Evolutionary conservation across 2,329 filamentous ascomycete genomes (phyloP), one percentile per base, ranked within the genome.

Genomic region (Paecilomyces sp.): DNA sequence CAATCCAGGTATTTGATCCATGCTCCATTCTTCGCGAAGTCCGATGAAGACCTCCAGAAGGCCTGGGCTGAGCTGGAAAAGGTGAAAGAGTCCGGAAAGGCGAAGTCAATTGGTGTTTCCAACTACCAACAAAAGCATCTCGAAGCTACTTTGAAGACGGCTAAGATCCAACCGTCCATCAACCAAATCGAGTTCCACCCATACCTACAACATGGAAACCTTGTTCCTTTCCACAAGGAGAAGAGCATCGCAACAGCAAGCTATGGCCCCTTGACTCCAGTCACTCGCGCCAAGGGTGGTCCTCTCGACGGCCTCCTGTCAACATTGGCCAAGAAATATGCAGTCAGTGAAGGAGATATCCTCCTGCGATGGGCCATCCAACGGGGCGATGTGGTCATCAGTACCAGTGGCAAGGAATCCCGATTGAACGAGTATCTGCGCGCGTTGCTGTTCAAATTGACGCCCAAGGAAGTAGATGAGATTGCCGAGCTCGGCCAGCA

Each of bases 51-150:
- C 13, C 77, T 87, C 15, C 84, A 87, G 68, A 69, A 75, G 33
- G 80, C 82, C 53, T 88, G 85, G 85, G 79, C 79, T 47, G 75
- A 78, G 5, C 85, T 88, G 83, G 85, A 88, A 66, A 72, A 78
- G 47, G 72, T 87, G 47, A 79, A 85, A 63, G 72, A 76, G n/a
- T 70, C 79, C 13, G 85, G 85, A 15, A 81, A 86, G 60, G 79
- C 82, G 4, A 82, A 81, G 58, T 82, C 82, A 6, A 88, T 88
- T 62, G 85, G 85, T 24, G 84, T 88, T 24, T 86, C 83, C 58
- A 88, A 85, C 71, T 88, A 81, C 70, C 72, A 82, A 5, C 77
- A 80, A 25, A 69, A 74, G 24, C 81, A 88, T 60, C 74, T 88
- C 18, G 78, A 84, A 54, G 77, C 79, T 11, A 79, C 83, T 22